Evolutionary conservation across 805 yeast species (phyloP).

Genomic region (Lachancea quebecensis): DNA sequence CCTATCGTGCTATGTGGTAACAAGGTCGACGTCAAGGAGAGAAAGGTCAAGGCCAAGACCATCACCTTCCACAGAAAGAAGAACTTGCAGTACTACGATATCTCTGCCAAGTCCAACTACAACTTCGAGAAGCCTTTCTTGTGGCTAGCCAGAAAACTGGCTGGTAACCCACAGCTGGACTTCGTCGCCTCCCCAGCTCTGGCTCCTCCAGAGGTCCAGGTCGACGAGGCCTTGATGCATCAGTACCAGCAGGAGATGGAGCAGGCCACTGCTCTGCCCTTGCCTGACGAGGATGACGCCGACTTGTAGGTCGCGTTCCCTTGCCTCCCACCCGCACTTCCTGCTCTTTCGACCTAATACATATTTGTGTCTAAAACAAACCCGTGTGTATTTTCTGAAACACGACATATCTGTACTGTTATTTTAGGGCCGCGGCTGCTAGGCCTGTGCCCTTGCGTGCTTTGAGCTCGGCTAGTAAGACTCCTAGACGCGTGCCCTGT

Average conservation of each 20-base stretch:
- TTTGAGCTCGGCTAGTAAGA: too few relatives aligned
- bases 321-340: neutral
- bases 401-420: too few relatives aligned
- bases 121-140: constrained; percentile 99
- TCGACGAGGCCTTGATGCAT: constrained; percentile 93
- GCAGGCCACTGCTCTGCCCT: constrained; percentile 98
- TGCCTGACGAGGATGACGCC: constrained; percentile 99
- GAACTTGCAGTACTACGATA: constrained; percentile 98
- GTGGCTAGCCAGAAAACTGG: constrained; percentile 99
- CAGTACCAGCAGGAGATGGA: constrained; percentile 99
- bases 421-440: too few relatives aligned
- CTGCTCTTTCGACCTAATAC: too few relatives aligned
- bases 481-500: too few relatives aligned
- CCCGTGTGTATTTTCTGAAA: neutral
- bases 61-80: constrained; percentile 99
- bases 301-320: constrained; percentile 56
- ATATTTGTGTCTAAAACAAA: too few relatives aligned
- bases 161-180: constrained; percentile 96
- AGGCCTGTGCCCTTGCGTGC: too few relatives aligned
- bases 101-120: constrained; percentile 98
- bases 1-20: constrained; percentile 99
- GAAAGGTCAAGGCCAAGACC: constrained; percentile 99
- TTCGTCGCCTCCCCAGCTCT: constrained; percentile 99
- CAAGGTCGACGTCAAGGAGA: constrained; percentile 99
- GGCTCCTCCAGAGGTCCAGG: constrained; percentile 99